Evolutionary conservation across 805 yeast genomes (phyloP).

Genomic region (Wickerhamomyces mucosus): DNA sequence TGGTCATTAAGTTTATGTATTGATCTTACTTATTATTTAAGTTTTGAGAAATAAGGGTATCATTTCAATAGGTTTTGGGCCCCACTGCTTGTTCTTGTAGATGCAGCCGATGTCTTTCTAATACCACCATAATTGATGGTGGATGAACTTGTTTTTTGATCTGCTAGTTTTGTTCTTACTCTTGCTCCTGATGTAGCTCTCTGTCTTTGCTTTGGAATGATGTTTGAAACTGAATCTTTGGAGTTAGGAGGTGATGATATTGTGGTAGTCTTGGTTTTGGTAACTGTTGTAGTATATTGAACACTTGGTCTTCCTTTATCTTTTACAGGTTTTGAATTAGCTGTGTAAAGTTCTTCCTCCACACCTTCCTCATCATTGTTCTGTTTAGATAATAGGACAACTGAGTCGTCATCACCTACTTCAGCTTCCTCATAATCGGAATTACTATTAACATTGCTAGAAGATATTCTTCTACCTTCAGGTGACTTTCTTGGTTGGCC

Average conservation of each 20-base stretch:
- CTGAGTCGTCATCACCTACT: conserved; percentile 17
- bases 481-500: conserved; percentile 86
- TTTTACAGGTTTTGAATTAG: not conserved
- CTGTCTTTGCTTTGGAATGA: conserved; percentile 17
- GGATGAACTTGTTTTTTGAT: conserved; percentile 11
- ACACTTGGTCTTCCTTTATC: conserved; percentile 10
- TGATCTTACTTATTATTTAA: conserved; percentile 7
- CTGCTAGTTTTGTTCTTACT: conserved; percentile 20
- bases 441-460: conserved; percentile 13
- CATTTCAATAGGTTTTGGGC: too few species aligned
- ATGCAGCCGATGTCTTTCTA: conserved; percentile 15
- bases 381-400: conserved; percentile 17
- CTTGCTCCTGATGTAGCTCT: conserved; percentile 21
- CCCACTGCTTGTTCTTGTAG: conserved; percentile 18
- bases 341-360: conserved; percentile 3
- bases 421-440: conserved; percentile 23
- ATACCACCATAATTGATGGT: conserved; percentile 19
- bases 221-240: conserved; percentile 11
- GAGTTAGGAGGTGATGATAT: conserved; percentile 22
- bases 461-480: conserved; percentile 19
- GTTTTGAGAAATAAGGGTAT: conserved; percentile 8
- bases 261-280: conserved; percentile 22
- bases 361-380: conserved; percentile 6
- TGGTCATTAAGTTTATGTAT: too few species aligned
- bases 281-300: conserved; percentile 18